Evolutionary conservation across 805 yeast genomes (phyloP).

Genomic region (Torulaspora franciscae): DNA sequence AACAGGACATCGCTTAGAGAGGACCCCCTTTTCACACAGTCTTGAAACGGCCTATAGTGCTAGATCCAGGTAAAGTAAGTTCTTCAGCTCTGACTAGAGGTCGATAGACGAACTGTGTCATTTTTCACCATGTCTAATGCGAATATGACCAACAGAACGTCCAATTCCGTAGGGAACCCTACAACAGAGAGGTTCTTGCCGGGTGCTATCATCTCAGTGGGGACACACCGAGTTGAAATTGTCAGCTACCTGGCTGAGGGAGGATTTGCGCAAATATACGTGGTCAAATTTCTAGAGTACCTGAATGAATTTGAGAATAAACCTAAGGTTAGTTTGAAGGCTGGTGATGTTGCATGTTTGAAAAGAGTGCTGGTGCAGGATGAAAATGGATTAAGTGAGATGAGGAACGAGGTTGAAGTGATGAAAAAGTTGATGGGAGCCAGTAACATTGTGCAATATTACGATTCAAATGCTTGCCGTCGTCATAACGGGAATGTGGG

Average conservation of each 20-base stretch:
- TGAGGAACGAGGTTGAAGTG: conserved; percentile 73
- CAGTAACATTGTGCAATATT: conserved; percentile 59
- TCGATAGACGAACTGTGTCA: conserved; percentile 1
- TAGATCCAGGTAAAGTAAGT: background rate
- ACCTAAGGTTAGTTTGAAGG: conserved; percentile 40
- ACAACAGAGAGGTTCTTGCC: conserved; percentile 20
- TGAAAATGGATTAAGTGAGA: conserved; percentile 57
- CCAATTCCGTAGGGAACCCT: conserved; percentile 12
- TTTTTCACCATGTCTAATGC: conserved; percentile 15
- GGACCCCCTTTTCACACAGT: conserved; percentile 6
- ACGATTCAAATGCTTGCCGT: conserved; percentile 72
- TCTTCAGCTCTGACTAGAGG: background rate
- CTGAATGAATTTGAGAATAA: conserved; percentile 24
- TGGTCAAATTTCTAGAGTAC: conserved; percentile 45
- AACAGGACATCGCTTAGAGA: background rate
- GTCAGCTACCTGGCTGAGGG: conserved; percentile 61
- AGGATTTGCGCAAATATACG: conserved; percentile 78
- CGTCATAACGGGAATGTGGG: conserved; percentile 37
- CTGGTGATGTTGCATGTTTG: conserved; percentile 54
- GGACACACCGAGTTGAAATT: conserved; percentile 53
- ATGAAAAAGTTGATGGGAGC: conserved; percentile 59
- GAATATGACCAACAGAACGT: conserved; percentile 16
- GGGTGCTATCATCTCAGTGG: conserved; percentile 57
- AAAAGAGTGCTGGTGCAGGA: conserved; percentile 72
- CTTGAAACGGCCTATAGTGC: background rate